phyloP scores from a whole-genome alignment of 1,139 yeast genomes.

The Torulaspora pretoriensis region DNA sequence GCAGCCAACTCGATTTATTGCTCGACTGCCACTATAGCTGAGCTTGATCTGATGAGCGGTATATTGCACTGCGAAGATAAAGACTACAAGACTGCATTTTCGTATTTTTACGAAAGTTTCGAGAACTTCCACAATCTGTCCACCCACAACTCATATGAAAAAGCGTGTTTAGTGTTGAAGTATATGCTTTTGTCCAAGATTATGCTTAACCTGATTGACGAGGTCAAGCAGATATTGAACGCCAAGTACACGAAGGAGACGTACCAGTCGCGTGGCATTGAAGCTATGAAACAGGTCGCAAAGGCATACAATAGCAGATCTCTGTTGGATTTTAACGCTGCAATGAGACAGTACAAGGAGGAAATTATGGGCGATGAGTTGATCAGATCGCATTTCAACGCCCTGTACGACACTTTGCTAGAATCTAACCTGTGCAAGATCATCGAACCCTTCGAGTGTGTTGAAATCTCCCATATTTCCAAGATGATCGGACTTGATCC shows the following conservation, averaged over 20 bases:
- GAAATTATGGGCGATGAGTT: slow-evolving; percentile 86
- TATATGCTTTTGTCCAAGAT: slow-evolving; percentile 90
- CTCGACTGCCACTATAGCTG: slow-evolving; percentile 92
- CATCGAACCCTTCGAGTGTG: slow-evolving; percentile 93
- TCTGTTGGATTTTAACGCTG: slow-evolving; percentile 80
- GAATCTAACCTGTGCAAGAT: slow-evolving; percentile 92
- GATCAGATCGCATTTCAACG: slow-evolving; percentile 87
- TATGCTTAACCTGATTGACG: slow-evolving; percentile 85
- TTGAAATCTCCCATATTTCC: slow-evolving; percentile 85
- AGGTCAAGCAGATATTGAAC: slow-evolving; percentile 69
- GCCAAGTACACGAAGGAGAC: slow-evolving; percentile 73
- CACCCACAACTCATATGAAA: slow-evolving; percentile 53
- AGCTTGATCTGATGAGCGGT: slow-evolving; percentile 92
- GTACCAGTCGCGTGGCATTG: slow-evolving; percentile 68
- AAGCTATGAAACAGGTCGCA: slow-evolving; percentile 93
- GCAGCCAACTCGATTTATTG: slow-evolving; percentile 94
- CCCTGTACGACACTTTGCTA: slow-evolving; percentile 84
- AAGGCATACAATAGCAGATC: slow-evolving; percentile 87
- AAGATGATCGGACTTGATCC: slow-evolving; percentile 82
- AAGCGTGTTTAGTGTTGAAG: slow-evolving; percentile 75
- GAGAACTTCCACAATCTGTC: slow-evolving; percentile 62
- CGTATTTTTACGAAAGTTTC: slow-evolving; percentile 91
- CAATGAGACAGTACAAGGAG: slow-evolving; percentile 62
- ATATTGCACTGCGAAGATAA: slow-evolving; percentile 94
- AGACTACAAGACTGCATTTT: slow-evolving; percentile 93